Evolutionary conservation across 2,329 filamentous ascomycete species (phyloP).

Genomic region (Sclerotinia spermophila): DNA sequence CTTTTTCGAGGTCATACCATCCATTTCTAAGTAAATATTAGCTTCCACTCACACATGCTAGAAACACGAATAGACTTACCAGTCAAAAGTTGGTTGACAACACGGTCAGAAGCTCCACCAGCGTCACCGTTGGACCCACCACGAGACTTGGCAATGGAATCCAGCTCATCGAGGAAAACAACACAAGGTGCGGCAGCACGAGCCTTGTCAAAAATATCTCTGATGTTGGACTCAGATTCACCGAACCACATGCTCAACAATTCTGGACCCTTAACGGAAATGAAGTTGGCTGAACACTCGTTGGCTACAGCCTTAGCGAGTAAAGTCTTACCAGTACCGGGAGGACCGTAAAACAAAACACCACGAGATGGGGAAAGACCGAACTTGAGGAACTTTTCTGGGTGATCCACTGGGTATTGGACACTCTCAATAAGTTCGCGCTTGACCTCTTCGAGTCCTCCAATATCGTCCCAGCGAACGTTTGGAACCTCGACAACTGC

Average conservation of each 20-base stretch:
- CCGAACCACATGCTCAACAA: slow-evolving; percentile 99
- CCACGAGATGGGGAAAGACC: slow-evolving; percentile 95
- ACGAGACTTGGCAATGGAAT: slow-evolving; percentile 99
- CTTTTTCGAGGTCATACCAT: slow-evolving; percentile 99
- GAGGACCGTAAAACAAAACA: slow-evolving; percentile 98
- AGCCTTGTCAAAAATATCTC: slow-evolving; percentile 99
- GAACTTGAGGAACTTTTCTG: slow-evolving; percentile 99
- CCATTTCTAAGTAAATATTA: slow-evolving; percentile 72
- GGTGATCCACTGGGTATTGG: slow-evolving; percentile 98
- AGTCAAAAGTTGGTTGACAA: slow-evolving; percentile 98
- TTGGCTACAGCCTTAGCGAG: slow-evolving; percentile 99
- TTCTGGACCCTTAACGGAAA: slow-evolving; percentile 98
- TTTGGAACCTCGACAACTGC: slow-evolving; percentile 99
- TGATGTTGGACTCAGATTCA: slow-evolving; percentile 99
- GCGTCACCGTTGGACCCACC: slow-evolving; percentile 94
- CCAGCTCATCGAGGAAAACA: slow-evolving; percentile 97
- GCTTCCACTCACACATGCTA: slow-evolving; percentile 31
- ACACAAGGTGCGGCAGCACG: slow-evolving; percentile 96
- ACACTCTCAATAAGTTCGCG: slow-evolving; percentile 98
- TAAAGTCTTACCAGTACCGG: slow-evolving; percentile 99
- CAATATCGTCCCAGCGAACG: slow-evolving; percentile 99
- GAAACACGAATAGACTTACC: slow-evolving; percentile 51
- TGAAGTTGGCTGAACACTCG: slow-evolving; percentile 99
- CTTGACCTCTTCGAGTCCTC: slow-evolving; percentile 97
- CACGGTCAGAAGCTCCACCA: slow-evolving; percentile 96